These are phyloP conservation scores for Candida nitratophila DNA, from an alignment of 805 yeast genomes.

Conservation along the genomic window DNA sequence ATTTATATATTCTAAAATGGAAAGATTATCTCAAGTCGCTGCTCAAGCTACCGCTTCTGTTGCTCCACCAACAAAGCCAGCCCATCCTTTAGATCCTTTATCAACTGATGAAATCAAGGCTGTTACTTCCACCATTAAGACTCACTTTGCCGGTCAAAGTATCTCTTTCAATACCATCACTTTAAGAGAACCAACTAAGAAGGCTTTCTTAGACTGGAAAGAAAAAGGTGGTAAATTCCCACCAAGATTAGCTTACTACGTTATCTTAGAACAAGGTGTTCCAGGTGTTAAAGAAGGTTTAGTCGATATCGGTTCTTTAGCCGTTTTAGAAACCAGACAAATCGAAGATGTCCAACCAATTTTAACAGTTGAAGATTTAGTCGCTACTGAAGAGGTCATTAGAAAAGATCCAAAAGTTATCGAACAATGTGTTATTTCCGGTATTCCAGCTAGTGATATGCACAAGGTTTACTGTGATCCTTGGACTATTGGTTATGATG, in stretches of 20 bases:
- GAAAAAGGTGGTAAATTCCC: slow-evolving; percentile 55
- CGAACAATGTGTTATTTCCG: slow-evolving; percentile 64
- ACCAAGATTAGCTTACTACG: slow-evolving; percentile 61
- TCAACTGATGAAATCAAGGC: slow-evolving; percentile 54
- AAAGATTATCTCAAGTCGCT: slow-evolving; percentile 60
- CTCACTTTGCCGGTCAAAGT: slow-evolving; percentile 34
- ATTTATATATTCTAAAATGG: slow-evolving; percentile 32
- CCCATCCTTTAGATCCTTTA: slow-evolving; percentile 69
- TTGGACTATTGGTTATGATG: slow-evolving; percentile 59
- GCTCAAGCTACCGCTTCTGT: slow-evolving; percentile 51
- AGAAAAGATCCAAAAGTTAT: slow-evolving; percentile 67
- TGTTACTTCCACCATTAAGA: slow-evolving; percentile 45
- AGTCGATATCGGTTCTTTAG: slow-evolving; percentile 46
- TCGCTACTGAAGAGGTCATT: slow-evolving; percentile 53
- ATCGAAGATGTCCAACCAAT: slow-evolving; percentile 67
- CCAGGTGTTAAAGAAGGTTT: slow-evolving; percentile 67
- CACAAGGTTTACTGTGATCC: slow-evolving; percentile 56
- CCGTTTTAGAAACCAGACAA: slow-evolving; percentile 39
- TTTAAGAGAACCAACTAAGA: slow-evolving; percentile 63
- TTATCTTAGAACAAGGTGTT: slow-evolving; percentile 49
- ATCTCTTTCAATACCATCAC: slow-evolving; percentile 64
- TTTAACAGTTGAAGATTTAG: slow-evolving; percentile 62
- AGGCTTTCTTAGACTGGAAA: slow-evolving; percentile 57
- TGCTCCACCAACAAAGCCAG: slow-evolving; percentile 47
- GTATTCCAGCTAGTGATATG: slow-evolving; percentile 59